Base-by-base conservation (phyloP, 176 grass and related monocot genomes). In the Hsuehochloa calcarea region DNA sequence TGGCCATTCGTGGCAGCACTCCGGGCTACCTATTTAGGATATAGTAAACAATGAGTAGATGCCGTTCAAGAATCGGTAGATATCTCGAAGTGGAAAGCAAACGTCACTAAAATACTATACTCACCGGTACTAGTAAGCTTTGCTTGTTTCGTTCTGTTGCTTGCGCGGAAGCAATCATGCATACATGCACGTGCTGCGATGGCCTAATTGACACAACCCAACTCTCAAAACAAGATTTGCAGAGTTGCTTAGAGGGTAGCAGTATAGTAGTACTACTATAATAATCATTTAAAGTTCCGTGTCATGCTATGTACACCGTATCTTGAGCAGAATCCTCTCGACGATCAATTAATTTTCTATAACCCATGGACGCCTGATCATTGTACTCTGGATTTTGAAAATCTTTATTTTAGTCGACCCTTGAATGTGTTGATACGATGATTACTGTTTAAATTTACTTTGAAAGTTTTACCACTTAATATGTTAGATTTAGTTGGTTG, bases 51-150 rank as follows among this genome's bases (percentile, higher is more conserved):
- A 69, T 59, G 64, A 1, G 35, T 17, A 6, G 41, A 2, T 27
- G 19, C 5, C 2, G 5, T 31, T 15, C 29, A 64, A 64, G 61
- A 64, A 31, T 31, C 26, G 61, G 61, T 31, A 6, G 26, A 31
- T 31, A 13, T 12, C 74, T 78, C 69, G 38, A 78, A 85, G 74
- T 85, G 74, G 74, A 78, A 78, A 78, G 37, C 38, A 78, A n/a
- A 37, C 63, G 7, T 20, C 23, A 22, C 31, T 39, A 59, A 27
- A 60, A 14, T 47, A 47, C 45, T 47, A 46, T n/a, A 20, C 3
- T 29, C 20, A 12, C 3, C 5, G 4, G 6, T 1, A 22, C 47
- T 35, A 0, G 22, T n/a, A 10, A 60, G 22, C 22, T 23, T 60
- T 11, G 9, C 9, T 25, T 60, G 9, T 10, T 23, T 55, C 52